Evolutionary conservation across 2,329 filamentous ascomycete genomes (phyloP).

Genomic region (Phyllosticta citribraziliensis): DNA sequence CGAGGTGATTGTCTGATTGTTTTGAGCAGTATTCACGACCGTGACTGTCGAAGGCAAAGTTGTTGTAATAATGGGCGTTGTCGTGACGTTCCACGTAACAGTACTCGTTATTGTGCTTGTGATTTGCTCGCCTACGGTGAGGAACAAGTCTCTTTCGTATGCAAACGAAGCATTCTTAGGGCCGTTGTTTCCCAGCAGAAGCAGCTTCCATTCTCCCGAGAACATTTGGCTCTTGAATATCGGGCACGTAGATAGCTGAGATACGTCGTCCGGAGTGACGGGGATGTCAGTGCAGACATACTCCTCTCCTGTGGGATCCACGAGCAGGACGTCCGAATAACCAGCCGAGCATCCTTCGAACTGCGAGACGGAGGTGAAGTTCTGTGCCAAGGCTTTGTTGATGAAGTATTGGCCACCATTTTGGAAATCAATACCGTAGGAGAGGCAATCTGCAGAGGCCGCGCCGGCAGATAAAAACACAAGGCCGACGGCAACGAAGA

Average conservation of each 20-base stretch:
- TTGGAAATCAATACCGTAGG: conserved; percentile 34
- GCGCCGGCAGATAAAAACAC: conserved; percentile 17
- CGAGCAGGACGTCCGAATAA: conserved; percentile 32
- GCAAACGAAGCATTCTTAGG: conserved; percentile 32
- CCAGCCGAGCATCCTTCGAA: conserved; percentile 35
- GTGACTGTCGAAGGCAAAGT: conserved; percentile 19
- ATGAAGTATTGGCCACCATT: conserved; percentile 37
- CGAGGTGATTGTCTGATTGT: conserved; percentile 22
- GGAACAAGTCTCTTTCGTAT: conserved; percentile 33
- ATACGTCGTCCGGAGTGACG: conserved; percentile 29
- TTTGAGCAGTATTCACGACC: conserved; percentile 19
- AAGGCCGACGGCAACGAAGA: conserved; percentile 17
- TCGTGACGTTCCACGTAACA: conserved; percentile 23
- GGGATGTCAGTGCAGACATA: conserved; percentile 32
- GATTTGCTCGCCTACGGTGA: conserved; percentile 21
- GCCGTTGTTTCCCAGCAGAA: conserved; percentile 37
- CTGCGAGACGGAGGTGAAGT: conserved; percentile 34
- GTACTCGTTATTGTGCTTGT: conserved; percentile 25
- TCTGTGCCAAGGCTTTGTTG: conserved; percentile 31
- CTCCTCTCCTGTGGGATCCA: conserved; percentile 32
- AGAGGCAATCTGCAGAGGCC: conserved; percentile 22
- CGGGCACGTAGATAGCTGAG: conserved; percentile 33
- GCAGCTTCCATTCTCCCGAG: conserved; percentile 35
- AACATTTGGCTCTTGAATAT: conserved; percentile 33
- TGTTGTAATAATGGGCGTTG: conserved; percentile 18